These are phyloP conservation scores for Ustilago xerochloae DNA, from an alignment of 1,284 basidiomycete genomes.

Conservation along the genomic window DNA sequence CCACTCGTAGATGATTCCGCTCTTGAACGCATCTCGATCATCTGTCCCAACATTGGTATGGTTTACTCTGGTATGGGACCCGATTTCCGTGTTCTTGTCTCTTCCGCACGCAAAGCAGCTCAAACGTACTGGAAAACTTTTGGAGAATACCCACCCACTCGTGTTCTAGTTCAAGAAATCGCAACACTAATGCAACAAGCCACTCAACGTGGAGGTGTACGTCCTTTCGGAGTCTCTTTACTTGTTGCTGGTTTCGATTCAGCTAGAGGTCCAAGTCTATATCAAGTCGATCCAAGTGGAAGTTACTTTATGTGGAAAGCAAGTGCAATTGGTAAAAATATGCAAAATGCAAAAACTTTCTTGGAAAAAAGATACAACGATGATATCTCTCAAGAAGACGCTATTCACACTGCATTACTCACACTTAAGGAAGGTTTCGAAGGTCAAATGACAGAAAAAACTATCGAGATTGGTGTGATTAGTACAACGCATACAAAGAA, in stretches of 20 bases:
- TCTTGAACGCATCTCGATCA: constrained; percentile 91
- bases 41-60: constrained; percentile 98
- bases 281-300: constrained; percentile 98
- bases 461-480: constrained; percentile 97
- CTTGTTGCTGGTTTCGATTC: constrained; percentile 96
- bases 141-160: constrained; percentile 97
- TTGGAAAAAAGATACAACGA: constrained; percentile 98
- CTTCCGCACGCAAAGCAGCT: constrained; percentile 94
- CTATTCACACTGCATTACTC: constrained; percentile 97
- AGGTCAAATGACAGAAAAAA: constrained; percentile 99
- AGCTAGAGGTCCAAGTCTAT: constrained; percentile 89
- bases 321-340: constrained; percentile 99
- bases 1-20: constrained; percentile 96
- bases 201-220: constrained; percentile 97
- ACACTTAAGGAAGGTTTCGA: constrained; percentile 99
- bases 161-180: constrained; percentile 94
- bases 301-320: constrained; percentile 98
- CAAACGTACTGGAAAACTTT: constrained; percentile 99
- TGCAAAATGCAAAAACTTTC: constrained; percentile 99
- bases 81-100: constrained; percentile 92
- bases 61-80: constrained; percentile 98
- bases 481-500: constrained; percentile 67
- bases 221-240: constrained; percentile 96
- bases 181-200: constrained; percentile 99
- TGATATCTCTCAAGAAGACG: constrained; percentile 98